Conservation (phyloP, 2,329 filamentous ascomycete genomes). For the Plenodomus biglobosus region DNA sequence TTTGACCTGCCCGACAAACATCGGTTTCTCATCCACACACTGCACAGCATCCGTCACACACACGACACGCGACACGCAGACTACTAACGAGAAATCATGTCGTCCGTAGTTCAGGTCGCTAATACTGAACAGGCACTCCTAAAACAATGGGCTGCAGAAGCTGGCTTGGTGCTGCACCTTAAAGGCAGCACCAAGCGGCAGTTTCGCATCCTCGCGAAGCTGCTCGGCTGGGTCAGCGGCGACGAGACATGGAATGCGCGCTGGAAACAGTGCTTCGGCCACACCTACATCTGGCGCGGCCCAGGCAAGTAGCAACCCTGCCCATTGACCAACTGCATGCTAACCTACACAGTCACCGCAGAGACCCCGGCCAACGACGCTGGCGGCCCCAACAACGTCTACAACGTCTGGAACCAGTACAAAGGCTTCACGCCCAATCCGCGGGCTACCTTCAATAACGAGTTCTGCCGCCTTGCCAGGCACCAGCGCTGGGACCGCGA, state of each 20-base stretch:
- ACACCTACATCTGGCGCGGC: constrained; percentile 5
- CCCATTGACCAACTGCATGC: not conserved
- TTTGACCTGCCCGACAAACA: too few relatives aligned
- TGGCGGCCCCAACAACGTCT: not conserved
- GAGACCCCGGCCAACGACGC: not conserved
- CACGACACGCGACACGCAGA: not conserved
- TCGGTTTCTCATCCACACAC: too few relatives aligned
- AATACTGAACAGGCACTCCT: not conserved
- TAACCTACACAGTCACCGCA: not conserved
- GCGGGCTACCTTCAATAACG: constrained; percentile 4
- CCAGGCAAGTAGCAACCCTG: not conserved
- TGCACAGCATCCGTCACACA: not conserved
- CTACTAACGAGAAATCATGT: not conserved
- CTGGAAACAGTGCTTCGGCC: constrained; percentile 1
- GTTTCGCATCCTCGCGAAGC: constrained; percentile 4
- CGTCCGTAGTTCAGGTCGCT: not conserved
- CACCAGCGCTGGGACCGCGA: constrained; percentile 10
- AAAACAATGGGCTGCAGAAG: not conserved
- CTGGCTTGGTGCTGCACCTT: constrained; percentile 1
- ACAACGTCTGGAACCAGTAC: not conserved
- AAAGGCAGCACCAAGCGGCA: constrained; percentile 3
- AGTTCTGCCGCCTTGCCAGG: constrained; percentile 15
- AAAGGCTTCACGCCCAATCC: constrained; percentile 4
- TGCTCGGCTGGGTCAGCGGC: constrained; percentile 3
- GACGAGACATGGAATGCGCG: constrained; percentile 4